Conservation (phyloP, 768 basidiomycete genomes). For the Hygrocybe coccinea region DNA sequence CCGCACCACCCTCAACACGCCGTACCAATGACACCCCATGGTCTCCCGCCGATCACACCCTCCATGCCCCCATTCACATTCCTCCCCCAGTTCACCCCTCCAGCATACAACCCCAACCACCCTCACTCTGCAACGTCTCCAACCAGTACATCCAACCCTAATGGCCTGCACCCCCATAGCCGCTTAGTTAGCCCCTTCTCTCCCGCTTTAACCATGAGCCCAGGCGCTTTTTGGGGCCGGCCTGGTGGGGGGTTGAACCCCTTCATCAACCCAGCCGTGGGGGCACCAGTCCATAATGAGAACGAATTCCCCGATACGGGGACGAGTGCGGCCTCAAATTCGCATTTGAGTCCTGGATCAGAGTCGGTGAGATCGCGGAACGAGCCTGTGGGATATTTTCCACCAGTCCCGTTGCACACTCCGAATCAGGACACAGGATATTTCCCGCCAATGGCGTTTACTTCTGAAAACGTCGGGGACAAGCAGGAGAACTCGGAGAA, state of each 20-base stretch:
- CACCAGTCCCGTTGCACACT: background rate
- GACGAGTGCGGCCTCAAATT: slow-evolving; percentile 22
- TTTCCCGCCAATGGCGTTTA: background rate
- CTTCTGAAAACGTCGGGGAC: background rate
- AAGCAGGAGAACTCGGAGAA: background rate
- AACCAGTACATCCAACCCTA: slow-evolving; percentile 6
- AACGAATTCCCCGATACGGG: slow-evolving; percentile 9
- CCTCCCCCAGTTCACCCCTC: slow-evolving; percentile 42
- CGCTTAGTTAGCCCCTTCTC: slow-evolving; percentile 45
- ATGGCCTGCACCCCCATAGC: slow-evolving; percentile 9
- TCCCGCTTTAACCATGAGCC: slow-evolving; percentile 67
- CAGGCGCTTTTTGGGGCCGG: slow-evolving; percentile 69
- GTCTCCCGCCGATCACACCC: slow-evolving; percentile 90
- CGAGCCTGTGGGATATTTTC: slow-evolving; percentile 25
- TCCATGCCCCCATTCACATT: slow-evolving; percentile 96
- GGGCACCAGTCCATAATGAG: slow-evolving; percentile 39
- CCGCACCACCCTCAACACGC: slow-evolving; percentile 38
- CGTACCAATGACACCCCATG: slow-evolving; percentile 60
- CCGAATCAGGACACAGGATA: background rate
- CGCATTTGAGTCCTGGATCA: slow-evolving; percentile 15
- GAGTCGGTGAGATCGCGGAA: slow-evolving; percentile 33
- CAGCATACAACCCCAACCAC: slow-evolving; percentile 7
- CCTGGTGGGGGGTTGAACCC: slow-evolving; percentile 38
- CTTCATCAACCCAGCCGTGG: slow-evolving; percentile 43
- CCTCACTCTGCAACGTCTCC: slow-evolving; percentile 9